Percentiles rank a stretch among this genome's conserved stretches.
These are phyloP conservation scores for Scutellospora calospora DNA, from an alignment of 371 early-diverging fungal species.

Conservation along the genomic window DNA sequence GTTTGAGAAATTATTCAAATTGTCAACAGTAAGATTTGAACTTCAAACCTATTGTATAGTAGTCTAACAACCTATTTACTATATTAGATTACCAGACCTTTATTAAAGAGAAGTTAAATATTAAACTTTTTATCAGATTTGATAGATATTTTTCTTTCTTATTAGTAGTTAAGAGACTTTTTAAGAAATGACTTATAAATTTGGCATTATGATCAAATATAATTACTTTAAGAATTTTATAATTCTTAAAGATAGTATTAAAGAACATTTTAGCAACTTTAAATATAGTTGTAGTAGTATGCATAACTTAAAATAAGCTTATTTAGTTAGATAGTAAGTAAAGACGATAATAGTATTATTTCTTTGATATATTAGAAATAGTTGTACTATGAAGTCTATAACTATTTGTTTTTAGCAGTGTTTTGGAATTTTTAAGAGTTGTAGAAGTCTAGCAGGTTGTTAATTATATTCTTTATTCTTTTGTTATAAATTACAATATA, in stretches of 20 bases:
- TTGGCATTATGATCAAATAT: slow-evolving; percentile 44
- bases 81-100: no score
- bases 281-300: slow-evolving; percentile 37
- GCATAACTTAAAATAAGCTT: no score
- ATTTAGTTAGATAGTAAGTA: slow-evolving; percentile 59
- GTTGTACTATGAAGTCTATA: slow-evolving; percentile 25
- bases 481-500: slow-evolving; percentile 58
- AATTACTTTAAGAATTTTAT: slow-evolving; percentile 45
- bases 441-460: slow-evolving; percentile 51
- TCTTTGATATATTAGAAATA: slow-evolving; percentile 45
- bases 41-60: no score
- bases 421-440: slow-evolving; percentile 50
- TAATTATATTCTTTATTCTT: slow-evolving; percentile 50
- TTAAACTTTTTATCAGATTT: no score
- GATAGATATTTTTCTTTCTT: no score
- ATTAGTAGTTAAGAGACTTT: no score
- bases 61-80: no score
- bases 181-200: not conserved
- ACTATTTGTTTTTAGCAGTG: slow-evolving; percentile 37
- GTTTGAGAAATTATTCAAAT: no score
- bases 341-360: slow-evolving; percentile 57
- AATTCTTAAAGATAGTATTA: no score
- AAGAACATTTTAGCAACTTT: slow-evolving; percentile 45
- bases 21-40: no score
- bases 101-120: no score